Base-by-base conservation (phyloP, 257 asterid genomes). In the Cynanchum wilfordii region DNA sequence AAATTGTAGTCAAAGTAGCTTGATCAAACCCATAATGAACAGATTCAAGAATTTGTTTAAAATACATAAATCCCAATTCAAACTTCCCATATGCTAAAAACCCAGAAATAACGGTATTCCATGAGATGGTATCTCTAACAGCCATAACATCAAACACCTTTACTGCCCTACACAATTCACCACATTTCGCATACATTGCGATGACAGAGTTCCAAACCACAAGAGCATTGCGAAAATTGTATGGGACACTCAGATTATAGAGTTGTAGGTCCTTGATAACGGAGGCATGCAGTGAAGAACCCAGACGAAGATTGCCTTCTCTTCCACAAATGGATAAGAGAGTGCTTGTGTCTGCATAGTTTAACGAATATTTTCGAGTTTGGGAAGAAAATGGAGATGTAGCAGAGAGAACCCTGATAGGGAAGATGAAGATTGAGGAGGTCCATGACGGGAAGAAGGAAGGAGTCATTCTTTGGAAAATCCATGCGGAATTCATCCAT, bases 91-190 rank as follows among this genome's bases (percentile, higher is more conserved):
- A 78, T 74, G 59, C 87, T 75, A 90, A 51, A 75, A 87, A 86
- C 69, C 95, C 98, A 20, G 97, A 89, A 74, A 92, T 79, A 40
- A 94, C 83, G 0, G 99, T 84, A 82, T 94, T 94, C 96, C 99
- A 90, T 0, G 98, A 86, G 22, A 91, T 86, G 9, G 89, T 84
- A 71, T 91, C 98, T 77, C 73, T 91, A 0, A 73, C 58, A 45
- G 88, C 93, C 95, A 90, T 87, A 57, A 78, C 87, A 60, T 92
- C 97, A 79, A 94, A 91, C 93, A 91, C 56, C 74, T 88, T 82
- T 8, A 76, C 78, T 38, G 97, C 98, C 67, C 79, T 78, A 0
- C 27, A 0, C 19, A 88, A 66, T 1, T 71, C 67, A 16, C 96
- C 90, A 50, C 83, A 79, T 73, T 80, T 82, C 0, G 88, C 64